Evolutionary conservation across 768 basidiomycete genomes (phyloP), one percentile per base, ranked within the genome.

Genomic region (Hygrocybe coccinea): DNA sequence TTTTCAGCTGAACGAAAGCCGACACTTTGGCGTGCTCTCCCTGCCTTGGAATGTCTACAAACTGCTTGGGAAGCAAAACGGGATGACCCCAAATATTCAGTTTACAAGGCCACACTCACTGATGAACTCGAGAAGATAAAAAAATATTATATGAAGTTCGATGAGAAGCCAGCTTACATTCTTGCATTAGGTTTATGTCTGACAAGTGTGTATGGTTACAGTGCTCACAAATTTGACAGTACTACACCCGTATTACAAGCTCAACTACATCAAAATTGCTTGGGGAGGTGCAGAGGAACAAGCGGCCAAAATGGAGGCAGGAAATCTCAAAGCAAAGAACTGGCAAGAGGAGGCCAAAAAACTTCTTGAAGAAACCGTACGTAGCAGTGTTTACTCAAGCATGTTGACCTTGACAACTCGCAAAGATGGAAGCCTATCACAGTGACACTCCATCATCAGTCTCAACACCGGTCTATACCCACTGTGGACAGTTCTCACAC

Each of bases 171-270:
- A 8, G 41, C 29, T 21, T 61, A 48, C 45, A 46, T 61, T 34
- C 55, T 61, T 5, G 24, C 57, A 25, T 51, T 58, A n/a, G 50
- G 60, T 61, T 24, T 11, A 51, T 29, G 29, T 59, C 24, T 50
- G 22, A 21, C 19, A 22, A 53, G 8, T 19, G 11, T n/a, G 12
- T 51, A 15, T n/a, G 11, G 24, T 59, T 43, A 44, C 25, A 3
- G 17, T 14, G 15, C 14, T 46, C 41, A 29, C 17, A 34, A 29
- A 29, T 29, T 29, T 29, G 29, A n/a, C 41, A 67, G 66, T 63
- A 1, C 48, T 70, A 12, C 67, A 72, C 34, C 70, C 65, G 0
- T 73, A 70, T 50, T 71, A 63, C 58, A 71, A 71, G n/a, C 56
- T 70, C 0, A 22, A 38, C 0, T 72, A 68, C 51, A 66, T 67